Evolutionary conservation across 1,139 yeast species (phyloP).

Genomic region (Taphrina deformans): DNA sequence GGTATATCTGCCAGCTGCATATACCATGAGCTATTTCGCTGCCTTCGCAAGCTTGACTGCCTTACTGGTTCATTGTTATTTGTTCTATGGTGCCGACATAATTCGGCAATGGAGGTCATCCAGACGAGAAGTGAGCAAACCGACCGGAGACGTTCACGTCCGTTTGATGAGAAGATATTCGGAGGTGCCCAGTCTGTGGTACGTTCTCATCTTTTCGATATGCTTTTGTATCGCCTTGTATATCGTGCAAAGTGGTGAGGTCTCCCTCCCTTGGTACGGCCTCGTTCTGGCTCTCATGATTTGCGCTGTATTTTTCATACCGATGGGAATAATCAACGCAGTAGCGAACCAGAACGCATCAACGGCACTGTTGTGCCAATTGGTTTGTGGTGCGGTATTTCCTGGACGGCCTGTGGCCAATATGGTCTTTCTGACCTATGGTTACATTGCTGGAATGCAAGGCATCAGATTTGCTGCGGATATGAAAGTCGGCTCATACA

Average conservation of each 20-base stretch:
- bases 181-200: slow-evolving; percentile 73
- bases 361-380: slow-evolving; percentile 60
- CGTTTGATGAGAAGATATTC: slow-evolving; percentile 61
- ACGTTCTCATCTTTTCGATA: slow-evolving; percentile 50
- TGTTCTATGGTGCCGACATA: slow-evolving; percentile 61
- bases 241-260: slow-evolving; percentile 48
- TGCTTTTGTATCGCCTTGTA: slow-evolving; percentile 56
- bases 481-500: slow-evolving; percentile 64
- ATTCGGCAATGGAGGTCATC: slow-evolving; percentile 45
- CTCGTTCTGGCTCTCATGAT: slow-evolving; percentile 19
- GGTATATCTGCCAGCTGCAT: slow-evolving; percentile 62
- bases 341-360: slow-evolving; percentile 50
- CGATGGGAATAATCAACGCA: slow-evolving; percentile 37
- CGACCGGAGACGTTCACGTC: slow-evolving; percentile 60
- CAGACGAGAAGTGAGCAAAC: slow-evolving; percentile 1
- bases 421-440: slow-evolving; percentile 54
- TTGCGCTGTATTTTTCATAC: slow-evolving; percentile 30
- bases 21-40: slow-evolving; percentile 59
- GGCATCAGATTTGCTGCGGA: slow-evolving; percentile 59
- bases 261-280: slow-evolving; percentile 31
- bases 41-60: slow-evolving; percentile 62
- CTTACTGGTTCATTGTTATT: slow-evolving; percentile 56
- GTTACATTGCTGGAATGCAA: slow-evolving; percentile 55
- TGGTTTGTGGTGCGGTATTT: slow-evolving; percentile 61
- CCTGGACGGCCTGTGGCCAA: slow-evolving; percentile 66